A percentile compares a stretch with the other conserved stretches of the same genome.
These are phyloP conservation scores for Lasiodiplodia gonubiensis DNA, from an alignment of 2,329 filamentous ascomycete species.

Conservation along the genomic window DNA sequence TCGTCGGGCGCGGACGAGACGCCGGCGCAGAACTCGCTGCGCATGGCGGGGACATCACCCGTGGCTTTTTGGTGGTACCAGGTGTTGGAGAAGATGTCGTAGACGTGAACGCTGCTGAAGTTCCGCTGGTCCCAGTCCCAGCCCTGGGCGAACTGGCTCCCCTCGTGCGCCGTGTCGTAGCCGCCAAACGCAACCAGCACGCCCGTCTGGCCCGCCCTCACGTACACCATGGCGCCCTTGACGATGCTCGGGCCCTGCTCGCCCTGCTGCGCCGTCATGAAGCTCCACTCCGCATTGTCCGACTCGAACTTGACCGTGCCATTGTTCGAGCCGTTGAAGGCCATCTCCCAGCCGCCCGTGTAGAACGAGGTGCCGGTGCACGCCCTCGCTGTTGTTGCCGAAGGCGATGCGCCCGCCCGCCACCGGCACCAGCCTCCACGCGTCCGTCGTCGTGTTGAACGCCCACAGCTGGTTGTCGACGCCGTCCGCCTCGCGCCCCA, in stretches of 20 bases:
- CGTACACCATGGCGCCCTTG: slow-evolving; percentile 22
- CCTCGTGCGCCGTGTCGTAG: slow-evolving; percentile 4
- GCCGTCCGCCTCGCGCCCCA: neutral
- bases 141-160: neutral
- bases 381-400: slow-evolving; percentile 10
- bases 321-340: slow-evolving; percentile 6
- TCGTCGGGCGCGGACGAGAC: slow-evolving; percentile 22
- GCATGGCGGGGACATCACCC: slow-evolving; percentile 12
- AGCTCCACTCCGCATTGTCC: neutral
- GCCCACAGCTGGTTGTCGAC: slow-evolving; percentile 11
- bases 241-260: neutral
- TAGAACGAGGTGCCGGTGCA: slow-evolving; percentile 4
- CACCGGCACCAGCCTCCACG: neutral
- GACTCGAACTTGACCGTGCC: slow-evolving; percentile 3
- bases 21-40: slow-evolving; percentile 25
- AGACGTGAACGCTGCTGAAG: neutral
- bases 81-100: slow-evolving; percentile 13
- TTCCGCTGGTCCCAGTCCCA: slow-evolving; percentile 13
- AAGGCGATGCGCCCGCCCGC: slow-evolving; percentile 5
- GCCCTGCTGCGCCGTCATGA: neutral
- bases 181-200: slow-evolving; percentile 18
- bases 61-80: slow-evolving; percentile 24
- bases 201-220: slow-evolving; percentile 1
- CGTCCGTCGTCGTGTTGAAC: slow-evolving; percentile 5
- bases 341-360: slow-evolving; percentile 16